A percentile compares a stretch with the other conserved stretches of the same genome.
Conservation (phyloP, 768 basidiomycete species). For the Austroboletus eburneus region DNA sequence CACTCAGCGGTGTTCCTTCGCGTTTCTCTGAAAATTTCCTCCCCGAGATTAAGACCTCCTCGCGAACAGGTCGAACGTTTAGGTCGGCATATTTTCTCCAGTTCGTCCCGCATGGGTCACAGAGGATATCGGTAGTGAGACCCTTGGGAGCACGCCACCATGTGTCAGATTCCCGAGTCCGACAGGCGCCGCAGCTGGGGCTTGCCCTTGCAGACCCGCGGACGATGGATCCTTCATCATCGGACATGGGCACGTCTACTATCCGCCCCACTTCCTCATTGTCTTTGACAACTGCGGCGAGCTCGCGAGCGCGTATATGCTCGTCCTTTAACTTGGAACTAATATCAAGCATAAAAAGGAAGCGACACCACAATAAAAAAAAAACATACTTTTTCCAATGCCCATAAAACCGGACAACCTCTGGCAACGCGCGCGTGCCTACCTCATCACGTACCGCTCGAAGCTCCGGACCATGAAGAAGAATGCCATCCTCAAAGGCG, state of each 20-base stretch:
- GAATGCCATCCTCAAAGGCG: constrained; percentile 74
- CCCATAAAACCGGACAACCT: constrained; percentile 80
- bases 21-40: constrained; percentile 48
- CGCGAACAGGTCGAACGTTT: constrained; percentile 67
- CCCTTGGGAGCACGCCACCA: constrained; percentile 97
- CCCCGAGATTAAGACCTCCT: constrained; percentile 51
- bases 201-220: constrained; percentile 49
- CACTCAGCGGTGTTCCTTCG: constrained; percentile 56
- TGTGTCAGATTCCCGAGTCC: constrained; percentile 67
- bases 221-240: constrained; percentile 78
- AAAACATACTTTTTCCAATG: constrained; percentile 76
- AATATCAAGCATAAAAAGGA: constrained; percentile 5
- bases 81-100: constrained; percentile 95
- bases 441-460: constrained; percentile 75
- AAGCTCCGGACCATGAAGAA: constrained; percentile 73
- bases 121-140: constrained; percentile 71
- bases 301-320: constrained; percentile 46
- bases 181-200: constrained; percentile 76
- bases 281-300: constrained; percentile 30
- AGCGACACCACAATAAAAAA: neutral
- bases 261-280: constrained; percentile 26
- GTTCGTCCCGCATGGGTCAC: constrained; percentile 79
- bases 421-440: constrained; percentile 60
- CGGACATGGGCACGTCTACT: constrained; percentile 35
- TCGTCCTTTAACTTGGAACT: constrained; percentile 71